Percentiles rank a stretch among this genome's conserved stretches.
phyloP scores from a whole-genome alignment of 2,329 filamentous ascomycete genomes.

The Pyrenophora seminiperda region DNA sequence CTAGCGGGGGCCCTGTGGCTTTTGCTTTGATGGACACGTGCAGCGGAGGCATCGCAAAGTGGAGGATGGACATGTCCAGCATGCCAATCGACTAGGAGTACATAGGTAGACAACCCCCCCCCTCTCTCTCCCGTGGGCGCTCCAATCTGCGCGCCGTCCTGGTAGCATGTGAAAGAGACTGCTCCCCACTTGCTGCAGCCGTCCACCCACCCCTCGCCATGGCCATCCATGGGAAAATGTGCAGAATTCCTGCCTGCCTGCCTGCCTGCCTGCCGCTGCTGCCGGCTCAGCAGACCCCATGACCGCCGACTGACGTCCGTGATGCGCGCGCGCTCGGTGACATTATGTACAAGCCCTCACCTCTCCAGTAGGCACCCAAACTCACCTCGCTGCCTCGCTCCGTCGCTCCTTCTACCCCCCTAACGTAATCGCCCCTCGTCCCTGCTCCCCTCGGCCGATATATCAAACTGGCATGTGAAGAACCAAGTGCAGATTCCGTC shows the following conservation, averaged over 20 bases:
- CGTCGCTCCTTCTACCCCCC: background rate
- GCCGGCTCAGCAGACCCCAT: conserved; percentile 28
- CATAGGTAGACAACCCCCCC: no score
- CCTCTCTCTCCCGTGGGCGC: background rate
- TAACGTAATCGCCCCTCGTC: background rate
- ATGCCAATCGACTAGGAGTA: no score
- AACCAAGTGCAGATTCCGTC: background rate
- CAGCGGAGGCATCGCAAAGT: no score
- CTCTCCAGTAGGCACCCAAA: no score
- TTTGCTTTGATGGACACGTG: no score
- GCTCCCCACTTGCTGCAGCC: background rate
- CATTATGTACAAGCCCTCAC: conserved; percentile 10
- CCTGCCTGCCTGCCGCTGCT: no score
- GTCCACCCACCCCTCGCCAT: background rate
- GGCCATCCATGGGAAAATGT: background rate
- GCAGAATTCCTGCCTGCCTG: no score
- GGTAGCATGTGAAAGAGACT: conserved; percentile 13
- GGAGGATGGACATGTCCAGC: no score
- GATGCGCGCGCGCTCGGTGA: conserved; percentile 17
- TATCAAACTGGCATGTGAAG: conserved; percentile 17
- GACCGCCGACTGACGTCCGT: conserved; percentile 22
- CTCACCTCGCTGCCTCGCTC: background rate
- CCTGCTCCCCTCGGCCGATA: background rate
- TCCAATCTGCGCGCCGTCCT: background rate
- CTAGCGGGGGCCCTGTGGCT: conserved; percentile 10